Evolutionary conservation across 768 basidiomycete species (phyloP).

Genomic region (Boletus subcaerulescens): DNA sequence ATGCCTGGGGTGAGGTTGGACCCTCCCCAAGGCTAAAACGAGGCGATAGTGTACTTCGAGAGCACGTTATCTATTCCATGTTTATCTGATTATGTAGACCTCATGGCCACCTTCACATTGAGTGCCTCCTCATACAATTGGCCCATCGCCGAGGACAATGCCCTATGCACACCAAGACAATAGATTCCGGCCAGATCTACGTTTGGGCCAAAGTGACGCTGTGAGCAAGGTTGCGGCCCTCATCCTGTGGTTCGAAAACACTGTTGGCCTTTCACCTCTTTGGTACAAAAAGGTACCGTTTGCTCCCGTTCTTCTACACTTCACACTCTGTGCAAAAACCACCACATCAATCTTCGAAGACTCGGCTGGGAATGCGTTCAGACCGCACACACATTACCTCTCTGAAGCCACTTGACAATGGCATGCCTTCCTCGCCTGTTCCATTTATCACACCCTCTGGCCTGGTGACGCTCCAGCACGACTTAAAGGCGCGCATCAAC

Average conservation of each 20-base stretch:
- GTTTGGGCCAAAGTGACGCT: conserved; percentile 67
- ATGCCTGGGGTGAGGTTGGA: conserved; percentile 58
- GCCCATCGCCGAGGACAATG: conserved; percentile 63
- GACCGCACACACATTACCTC: conserved; percentile 18
- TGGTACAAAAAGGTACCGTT: conserved; percentile 4
- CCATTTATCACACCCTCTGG: conserved; percentile 26
- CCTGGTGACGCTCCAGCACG: conserved; percentile 28
- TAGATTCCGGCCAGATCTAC: conserved; percentile 67
- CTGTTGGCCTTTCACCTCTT: conserved; percentile 52
- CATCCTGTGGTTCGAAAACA: conserved; percentile 67
- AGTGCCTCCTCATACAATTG: conserved; percentile 68
- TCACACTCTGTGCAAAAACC: conserved; percentile 19
- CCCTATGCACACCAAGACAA: conserved; percentile 59
- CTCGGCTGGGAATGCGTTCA: background rate
- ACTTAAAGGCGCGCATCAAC: conserved; percentile 29
- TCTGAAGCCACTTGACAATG: conserved; percentile 11
- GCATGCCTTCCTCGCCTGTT: conserved; percentile 25
- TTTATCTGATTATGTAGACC: conserved; percentile 39
- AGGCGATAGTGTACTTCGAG: conserved; percentile 68
- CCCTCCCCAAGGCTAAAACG: conserved; percentile 49
- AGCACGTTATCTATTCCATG: conserved; percentile 43
- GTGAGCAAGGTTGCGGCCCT: conserved; percentile 66
- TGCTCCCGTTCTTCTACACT: background rate
- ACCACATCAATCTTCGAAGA: conserved; percentile 16
- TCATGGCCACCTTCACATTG: conserved; percentile 48